Evolutionary conservation across 2,329 filamentous ascomycete genomes (phyloP).

Genomic region (Fragosphaeria purpurea): DNA sequence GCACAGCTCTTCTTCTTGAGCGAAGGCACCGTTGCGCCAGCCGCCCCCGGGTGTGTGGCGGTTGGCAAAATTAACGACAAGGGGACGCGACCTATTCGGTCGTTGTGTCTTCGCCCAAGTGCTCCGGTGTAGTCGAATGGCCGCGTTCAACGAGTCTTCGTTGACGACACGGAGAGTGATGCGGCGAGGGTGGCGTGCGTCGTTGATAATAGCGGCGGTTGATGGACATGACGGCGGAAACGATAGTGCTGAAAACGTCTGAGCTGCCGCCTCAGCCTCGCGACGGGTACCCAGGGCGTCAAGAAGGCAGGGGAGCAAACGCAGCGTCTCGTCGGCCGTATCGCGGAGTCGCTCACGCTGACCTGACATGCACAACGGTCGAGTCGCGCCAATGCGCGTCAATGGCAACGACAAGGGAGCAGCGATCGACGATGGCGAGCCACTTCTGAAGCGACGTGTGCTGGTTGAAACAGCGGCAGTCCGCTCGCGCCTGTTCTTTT

Average conservation of each 20-base stretch:
- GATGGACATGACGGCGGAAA: too few relatives aligned
- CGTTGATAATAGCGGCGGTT: too few relatives aligned
- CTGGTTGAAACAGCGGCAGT: too few relatives aligned
- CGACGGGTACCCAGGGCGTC: constrained; percentile 29
- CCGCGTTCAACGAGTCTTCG: constrained; percentile 48
- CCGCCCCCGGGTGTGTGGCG: constrained; percentile 48
- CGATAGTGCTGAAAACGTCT: too few relatives aligned
- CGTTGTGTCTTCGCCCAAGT: background rate
- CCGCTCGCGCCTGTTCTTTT: too few relatives aligned
- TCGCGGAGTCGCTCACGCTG: constrained; percentile 22
- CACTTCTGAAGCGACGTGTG: too few relatives aligned
- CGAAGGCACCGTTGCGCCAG: constrained; percentile 51
- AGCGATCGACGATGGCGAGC: too few relatives aligned
- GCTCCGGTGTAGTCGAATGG: constrained; percentile 25
- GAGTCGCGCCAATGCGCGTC: too few relatives aligned
- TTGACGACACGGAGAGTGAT: constrained; percentile 38
- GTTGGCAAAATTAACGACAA: constrained; percentile 57
- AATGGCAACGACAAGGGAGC: too few relatives aligned
- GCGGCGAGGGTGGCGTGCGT: too few relatives aligned
- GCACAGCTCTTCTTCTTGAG: constrained; percentile 62
- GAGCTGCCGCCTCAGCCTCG: constrained; percentile 14
- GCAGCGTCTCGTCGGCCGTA: constrained; percentile 36
- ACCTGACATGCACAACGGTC: background rate
- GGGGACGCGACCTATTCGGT: background rate
- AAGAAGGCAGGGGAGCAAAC: constrained; percentile 1